Base-by-base conservation (phyloP, 2,329 filamentous ascomycete species). In the Ophiostoma quercus region DNA sequence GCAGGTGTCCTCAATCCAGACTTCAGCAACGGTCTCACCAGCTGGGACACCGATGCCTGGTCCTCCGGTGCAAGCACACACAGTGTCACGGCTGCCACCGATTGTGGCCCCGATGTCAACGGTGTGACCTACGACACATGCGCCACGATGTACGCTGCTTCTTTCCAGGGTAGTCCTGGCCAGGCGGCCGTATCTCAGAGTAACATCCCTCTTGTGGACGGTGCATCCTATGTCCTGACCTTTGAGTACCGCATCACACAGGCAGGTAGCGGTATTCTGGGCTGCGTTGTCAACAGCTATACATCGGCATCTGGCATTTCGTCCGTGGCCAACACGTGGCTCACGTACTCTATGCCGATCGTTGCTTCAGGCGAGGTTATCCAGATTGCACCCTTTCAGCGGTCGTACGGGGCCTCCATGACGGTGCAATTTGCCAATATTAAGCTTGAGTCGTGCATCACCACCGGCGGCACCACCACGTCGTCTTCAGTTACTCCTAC, bases 381-480 rank as follows among this genome's bases (percentile, higher is more conserved):
- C 11, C n/a, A 57, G 2, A 57, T 57, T 57, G 51, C 51, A 22
- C 37, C 22, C 19, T 39, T 25, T n/a, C 66, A 67, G 32, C 25
- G 25, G 9, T 19, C 11, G 66, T 47, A 51, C 22, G 51, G 51
- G 3, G 39, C 34, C 39, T 66, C 65, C n/a, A 66, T 66, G 65
- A 47, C 65, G 34, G 25, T 66, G 37, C 65, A 66, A 39, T 25
- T 32, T 47, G n/a, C 65, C 12, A 66, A 66, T 41, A 32, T 47
- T 4, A n/a, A 66, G 65, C 65, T 66, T n/a, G 65, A 43, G 65
- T 22, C 65, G 37, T 66, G 65, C 65, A 57, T 57, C 16, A 57
- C 51, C 8, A 57, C 51, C 5, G 51, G 51, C 8, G 51, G 51
- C n/a, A 25, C 51, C 51, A 57, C 51, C n/a, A 57, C 51, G 8